phyloP scores from a whole-genome alignment of 805 yeast genomes.

The Wickerhamomyces queroliae region DNA sequence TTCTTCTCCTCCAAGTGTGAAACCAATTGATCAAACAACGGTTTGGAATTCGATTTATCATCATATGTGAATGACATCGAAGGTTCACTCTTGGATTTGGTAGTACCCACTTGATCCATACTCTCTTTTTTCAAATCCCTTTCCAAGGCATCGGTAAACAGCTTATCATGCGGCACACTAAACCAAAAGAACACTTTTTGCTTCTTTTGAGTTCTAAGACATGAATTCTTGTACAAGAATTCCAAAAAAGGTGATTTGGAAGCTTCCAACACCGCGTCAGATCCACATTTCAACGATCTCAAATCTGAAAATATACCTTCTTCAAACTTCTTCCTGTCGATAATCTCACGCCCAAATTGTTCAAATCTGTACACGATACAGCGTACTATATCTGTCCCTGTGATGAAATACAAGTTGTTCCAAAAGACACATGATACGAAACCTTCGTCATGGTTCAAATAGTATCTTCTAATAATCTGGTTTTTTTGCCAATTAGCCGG shows the following conservation, averaged over 20 bases:
- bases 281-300: conserved; percentile 78
- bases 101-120: conserved; percentile 57
- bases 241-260: conserved; percentile 83
- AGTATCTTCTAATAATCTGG: conserved; percentile 82
- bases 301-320: conserved; percentile 94
- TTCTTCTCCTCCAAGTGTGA: conserved; percentile 32
- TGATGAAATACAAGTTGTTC: conserved; percentile 83
- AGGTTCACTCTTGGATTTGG: conserved; percentile 70
- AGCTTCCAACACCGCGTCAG: conserved; percentile 80
- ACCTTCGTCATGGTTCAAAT: conserved; percentile 82
- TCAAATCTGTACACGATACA: conserved; percentile 84
- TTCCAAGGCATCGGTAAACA: conserved; percentile 90
- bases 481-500: conserved; percentile 92
- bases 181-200: conserved; percentile 97
- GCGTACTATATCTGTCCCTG: conserved; percentile 95
- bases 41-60: conserved; percentile 34
- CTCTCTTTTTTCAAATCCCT: conserved; percentile 82
- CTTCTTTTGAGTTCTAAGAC: conserved; percentile 91
- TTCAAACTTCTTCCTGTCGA: conserved; percentile 90
- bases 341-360: conserved; percentile 80
- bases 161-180: conserved; percentile 87
- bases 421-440: conserved; percentile 90
- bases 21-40: conserved; percentile 49
- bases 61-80: conserved; percentile 72
- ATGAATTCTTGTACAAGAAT: conserved; percentile 78